Evolutionary conservation across 352 stramenopile genomes (phyloP).

Genomic region (Pythium brassicae): DNA sequence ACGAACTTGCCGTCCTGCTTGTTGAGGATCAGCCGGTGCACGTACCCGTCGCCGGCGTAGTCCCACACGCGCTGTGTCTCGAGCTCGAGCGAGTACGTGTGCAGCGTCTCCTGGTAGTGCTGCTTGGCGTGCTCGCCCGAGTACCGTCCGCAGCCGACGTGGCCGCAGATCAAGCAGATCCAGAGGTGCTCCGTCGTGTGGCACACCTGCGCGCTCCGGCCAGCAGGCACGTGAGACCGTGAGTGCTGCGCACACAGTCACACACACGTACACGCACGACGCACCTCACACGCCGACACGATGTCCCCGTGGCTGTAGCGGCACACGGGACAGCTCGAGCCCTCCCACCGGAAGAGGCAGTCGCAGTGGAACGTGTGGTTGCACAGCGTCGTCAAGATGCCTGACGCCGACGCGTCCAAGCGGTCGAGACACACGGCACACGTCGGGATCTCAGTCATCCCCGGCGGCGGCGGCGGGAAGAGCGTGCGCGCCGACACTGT

Average conservation of each 20-base stretch:
- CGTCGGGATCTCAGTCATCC: constrained; percentile 86
- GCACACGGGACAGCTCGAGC: constrained; percentile 95
- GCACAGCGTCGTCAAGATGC: constrained; percentile 96
- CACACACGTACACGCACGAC: neutral
- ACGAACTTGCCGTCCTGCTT: constrained; percentile 95
- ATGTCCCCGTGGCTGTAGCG: constrained; percentile 95
- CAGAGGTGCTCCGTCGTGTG: constrained; percentile 92
- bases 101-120: constrained; percentile 91
- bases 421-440: constrained; percentile 92
- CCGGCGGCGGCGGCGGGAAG: constrained; percentile 54
- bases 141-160: constrained; percentile 96
- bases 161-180: constrained; percentile 96
- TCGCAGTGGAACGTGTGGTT: constrained; percentile 98
- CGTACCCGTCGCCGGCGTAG: constrained; percentile 90
- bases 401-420: constrained; percentile 78
- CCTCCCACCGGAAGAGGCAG: constrained; percentile 94
- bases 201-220: constrained; percentile 60
- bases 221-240: neutral
- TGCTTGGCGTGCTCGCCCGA: constrained; percentile 92
- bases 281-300: constrained; percentile 86
- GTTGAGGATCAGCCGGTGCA: constrained; percentile 86
- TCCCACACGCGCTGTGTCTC: constrained; percentile 96
- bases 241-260: neutral
- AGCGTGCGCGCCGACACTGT: constrained; percentile 27
- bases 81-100: constrained; percentile 95